These are phyloP conservation scores for Spatholobus suberectus DNA, from an alignment of 306 rosid genomes.

Conservation along the genomic window DNA sequence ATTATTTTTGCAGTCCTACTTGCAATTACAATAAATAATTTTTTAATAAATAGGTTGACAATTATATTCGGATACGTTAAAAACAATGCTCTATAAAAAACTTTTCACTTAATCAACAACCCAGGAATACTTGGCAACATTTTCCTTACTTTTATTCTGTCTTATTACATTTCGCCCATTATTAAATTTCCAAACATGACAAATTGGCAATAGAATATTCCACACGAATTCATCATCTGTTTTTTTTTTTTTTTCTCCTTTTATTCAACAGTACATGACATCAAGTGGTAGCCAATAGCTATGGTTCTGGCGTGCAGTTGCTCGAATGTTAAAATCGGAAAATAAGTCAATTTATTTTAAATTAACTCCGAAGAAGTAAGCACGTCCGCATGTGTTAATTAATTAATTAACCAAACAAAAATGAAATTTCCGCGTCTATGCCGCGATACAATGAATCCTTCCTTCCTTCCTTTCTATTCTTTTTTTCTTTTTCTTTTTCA, in stretches of 20 bases:
- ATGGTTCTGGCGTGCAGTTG: neutral
- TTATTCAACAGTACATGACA: neutral
- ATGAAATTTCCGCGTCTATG: neutral
- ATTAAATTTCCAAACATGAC: neutral
- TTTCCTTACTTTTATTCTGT: too few relatives aligned
- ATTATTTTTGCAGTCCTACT: too few relatives aligned
- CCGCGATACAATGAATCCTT: slow-evolving; percentile 38
- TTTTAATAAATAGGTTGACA: too few relatives aligned
- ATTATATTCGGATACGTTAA: too few relatives aligned
- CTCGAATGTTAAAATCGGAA: neutral
- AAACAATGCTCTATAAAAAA: too few relatives aligned
- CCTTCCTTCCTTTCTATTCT: neutral
- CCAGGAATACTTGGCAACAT: too few relatives aligned
- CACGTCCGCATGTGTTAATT: neutral
- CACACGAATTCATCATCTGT: neutral
- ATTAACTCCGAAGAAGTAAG: neutral
- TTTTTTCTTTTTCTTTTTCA: neutral
- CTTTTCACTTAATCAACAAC: too few relatives aligned
- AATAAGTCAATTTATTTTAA: neutral
- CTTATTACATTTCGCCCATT: neutral
- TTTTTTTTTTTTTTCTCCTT: neutral
- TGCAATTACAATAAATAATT: too few relatives aligned
- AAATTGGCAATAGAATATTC: neutral
- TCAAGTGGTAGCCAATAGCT: neutral
- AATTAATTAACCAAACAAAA: neutral